A percentile compares a stretch with the other conserved stretches of the same genome.
These are phyloP conservation scores for Cladorrhinum sp. DNA, from an alignment of 2,329 filamentous ascomycete species.

Conservation along the genomic window DNA sequence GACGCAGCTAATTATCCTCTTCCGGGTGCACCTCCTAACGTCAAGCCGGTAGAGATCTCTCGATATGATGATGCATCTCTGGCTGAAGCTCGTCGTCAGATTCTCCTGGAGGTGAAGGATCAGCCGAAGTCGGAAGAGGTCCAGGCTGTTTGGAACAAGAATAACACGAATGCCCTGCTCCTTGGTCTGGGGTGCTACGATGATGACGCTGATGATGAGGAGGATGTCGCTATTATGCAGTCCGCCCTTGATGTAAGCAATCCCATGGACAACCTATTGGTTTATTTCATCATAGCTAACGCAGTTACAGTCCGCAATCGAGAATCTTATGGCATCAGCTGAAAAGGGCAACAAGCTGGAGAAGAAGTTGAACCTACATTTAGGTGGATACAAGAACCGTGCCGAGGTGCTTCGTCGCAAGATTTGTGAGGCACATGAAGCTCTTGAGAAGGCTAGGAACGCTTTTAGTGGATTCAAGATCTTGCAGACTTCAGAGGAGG, in stretches of 20 bases:
- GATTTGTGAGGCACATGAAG: conserved; percentile 70
- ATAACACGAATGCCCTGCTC: conserved; percentile 57
- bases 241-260: conserved; percentile 69
- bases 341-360: conserved; percentile 83
- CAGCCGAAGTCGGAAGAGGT: conserved; percentile 49
- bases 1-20: conserved; percentile 75
- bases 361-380: conserved; percentile 84
- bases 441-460: conserved; percentile 68
- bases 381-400: conserved; percentile 87
- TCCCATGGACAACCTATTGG: not conserved
- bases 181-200: conserved; percentile 79
- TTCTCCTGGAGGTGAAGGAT: conserved; percentile 66
- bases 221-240: conserved; percentile 60
- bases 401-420: conserved; percentile 78
- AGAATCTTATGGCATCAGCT: conserved; percentile 69
- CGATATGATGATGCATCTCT: conserved; percentile 69
- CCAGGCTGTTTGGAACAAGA: conserved; percentile 51
- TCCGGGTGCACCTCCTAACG: conserved; percentile 60
- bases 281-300: conserved; percentile 11
- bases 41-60: conserved; percentile 57
- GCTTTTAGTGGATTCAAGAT: conserved; percentile 73
- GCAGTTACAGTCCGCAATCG: conserved; percentile 60
- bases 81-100: conserved; percentile 70
- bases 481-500: conserved; percentile 75
- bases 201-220: conserved; percentile 72